phyloP scores from a whole-genome alignment of 2,329 filamentous ascomycete species.

The Arthrobotrys sinensis region DNA sequence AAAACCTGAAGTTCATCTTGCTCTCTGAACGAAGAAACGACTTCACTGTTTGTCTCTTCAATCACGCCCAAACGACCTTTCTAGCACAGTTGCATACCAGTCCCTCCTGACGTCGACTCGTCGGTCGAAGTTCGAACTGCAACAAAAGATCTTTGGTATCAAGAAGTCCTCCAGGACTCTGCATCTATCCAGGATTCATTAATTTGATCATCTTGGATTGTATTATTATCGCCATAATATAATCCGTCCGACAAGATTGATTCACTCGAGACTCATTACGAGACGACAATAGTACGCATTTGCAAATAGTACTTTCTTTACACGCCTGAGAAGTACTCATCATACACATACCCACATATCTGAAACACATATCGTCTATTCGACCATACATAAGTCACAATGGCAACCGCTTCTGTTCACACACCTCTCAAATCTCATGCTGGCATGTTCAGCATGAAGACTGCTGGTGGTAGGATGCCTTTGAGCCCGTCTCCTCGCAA shows the following conservation, averaged over 20 bases:
- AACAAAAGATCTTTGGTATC: conserved; percentile 23
- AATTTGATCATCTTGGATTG: conserved; percentile 62
- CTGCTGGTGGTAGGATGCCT: conserved; percentile 93
- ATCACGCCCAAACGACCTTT: conserved; percentile 4
- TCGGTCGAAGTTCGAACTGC: conserved; percentile 15
- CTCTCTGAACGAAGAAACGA: no score
- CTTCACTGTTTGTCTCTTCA: no score
- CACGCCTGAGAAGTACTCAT: conserved; percentile 46
- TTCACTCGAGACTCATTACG: conserved; percentile 27
- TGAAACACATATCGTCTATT: conserved; percentile 53
- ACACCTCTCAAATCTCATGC: conserved; percentile 96
- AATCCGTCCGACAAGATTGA: conserved; percentile 61
- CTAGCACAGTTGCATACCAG: not conserved
- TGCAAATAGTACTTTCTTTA: conserved; percentile 50
- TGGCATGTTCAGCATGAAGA: conserved; percentile 91
- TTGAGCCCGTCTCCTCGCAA: conserved; percentile 89
- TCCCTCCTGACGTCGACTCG: conserved; percentile 27
- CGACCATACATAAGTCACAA: conserved; percentile 70
- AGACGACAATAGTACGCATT: conserved; percentile 26
- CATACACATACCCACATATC: conserved; percentile 21
- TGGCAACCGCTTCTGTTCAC: conserved; percentile 87
- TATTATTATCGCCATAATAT: conserved; percentile 62
- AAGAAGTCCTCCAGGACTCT: conserved; percentile 24
- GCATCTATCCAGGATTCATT: conserved; percentile 59
- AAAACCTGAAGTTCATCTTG: conserved; percentile 17